Evolutionary conservation across 2,329 filamentous ascomycete species (phyloP).

Genomic region (Fusarium brachygibbosum): DNA sequence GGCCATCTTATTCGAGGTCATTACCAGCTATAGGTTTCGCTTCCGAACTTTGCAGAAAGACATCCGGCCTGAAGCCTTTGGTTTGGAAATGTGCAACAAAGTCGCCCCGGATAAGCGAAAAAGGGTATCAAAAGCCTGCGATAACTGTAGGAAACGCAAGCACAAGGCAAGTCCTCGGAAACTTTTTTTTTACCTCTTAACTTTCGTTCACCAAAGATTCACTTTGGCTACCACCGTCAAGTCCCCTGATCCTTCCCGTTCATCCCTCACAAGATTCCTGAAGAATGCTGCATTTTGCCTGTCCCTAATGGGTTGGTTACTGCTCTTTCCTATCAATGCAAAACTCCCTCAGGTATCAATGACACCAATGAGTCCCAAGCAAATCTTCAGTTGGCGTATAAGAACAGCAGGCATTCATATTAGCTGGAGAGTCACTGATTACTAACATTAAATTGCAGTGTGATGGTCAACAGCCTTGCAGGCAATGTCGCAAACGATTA

Average conservation of each 20-base stretch:
- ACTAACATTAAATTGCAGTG: conserved; percentile 59
- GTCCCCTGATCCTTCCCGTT: not conserved
- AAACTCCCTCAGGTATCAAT: not conserved
- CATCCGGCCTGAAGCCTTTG: not conserved
- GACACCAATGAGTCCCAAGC: not conserved
- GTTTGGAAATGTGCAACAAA: conserved; percentile 63
- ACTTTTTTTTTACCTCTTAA: not conserved
- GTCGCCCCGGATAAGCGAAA: conserved; percentile 72
- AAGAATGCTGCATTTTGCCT: not conserved
- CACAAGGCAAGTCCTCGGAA: conserved; percentile 69
- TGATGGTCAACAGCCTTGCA: conserved; percentile 70
- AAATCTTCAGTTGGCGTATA: not conserved
- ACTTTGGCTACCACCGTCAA: not conserved
- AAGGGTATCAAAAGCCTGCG: conserved; percentile 73
- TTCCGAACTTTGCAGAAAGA: not conserved
- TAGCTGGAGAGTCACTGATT: not conserved
- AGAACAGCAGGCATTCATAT: not conserved
- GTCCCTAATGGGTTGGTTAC: not conserved
- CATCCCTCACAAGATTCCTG: not conserved
- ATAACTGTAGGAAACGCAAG: conserved; percentile 75
- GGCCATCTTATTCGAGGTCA: not conserved
- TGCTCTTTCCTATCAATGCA: not conserved
- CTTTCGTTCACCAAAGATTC: not conserved
- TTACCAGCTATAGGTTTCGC: not conserved
- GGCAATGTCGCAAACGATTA: conserved; percentile 65